phyloP scores from a whole-genome alignment of 2,329 filamentous ascomycete genomes.

The Penicillium sp. region DNA sequence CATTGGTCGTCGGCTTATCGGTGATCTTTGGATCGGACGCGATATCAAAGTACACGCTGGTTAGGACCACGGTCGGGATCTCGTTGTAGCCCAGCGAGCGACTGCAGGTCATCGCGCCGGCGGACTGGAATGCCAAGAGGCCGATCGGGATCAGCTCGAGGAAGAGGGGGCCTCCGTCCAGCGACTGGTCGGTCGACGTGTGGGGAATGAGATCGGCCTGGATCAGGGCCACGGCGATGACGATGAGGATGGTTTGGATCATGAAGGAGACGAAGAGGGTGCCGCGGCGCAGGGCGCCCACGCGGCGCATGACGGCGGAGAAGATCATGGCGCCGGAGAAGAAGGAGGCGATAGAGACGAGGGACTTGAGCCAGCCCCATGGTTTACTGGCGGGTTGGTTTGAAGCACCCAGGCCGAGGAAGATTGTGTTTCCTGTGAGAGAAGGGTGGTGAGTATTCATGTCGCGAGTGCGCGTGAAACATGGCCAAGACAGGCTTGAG shows the following conservation, averaged over 20 bases:
- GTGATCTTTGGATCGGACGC: conserved; percentile 44
- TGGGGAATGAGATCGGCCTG: conserved; percentile 43
- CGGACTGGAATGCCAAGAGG: conserved; percentile 49
- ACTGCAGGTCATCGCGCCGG: conserved; percentile 47
- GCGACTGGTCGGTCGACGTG: conserved; percentile 18
- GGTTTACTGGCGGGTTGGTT: conserved; percentile 41
- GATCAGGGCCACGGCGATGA: conserved; percentile 45
- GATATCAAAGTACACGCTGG: conserved; percentile 50
- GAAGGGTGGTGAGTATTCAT: neutral
- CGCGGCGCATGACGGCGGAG: conserved; percentile 38
- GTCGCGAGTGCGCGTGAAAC: neutral
- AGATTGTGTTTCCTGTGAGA: conserved; percentile 48
- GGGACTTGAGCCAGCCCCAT: conserved; percentile 49
- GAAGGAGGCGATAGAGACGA: conserved; percentile 46
- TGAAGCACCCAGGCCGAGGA: conserved; percentile 49
- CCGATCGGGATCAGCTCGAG: conserved; percentile 47
- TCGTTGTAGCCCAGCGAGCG: conserved; percentile 46
- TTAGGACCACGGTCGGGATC: conserved; percentile 50
- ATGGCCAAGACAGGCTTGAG: neutral
- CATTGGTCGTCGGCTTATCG: conserved; percentile 39
- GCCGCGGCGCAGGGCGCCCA: conserved; percentile 37
- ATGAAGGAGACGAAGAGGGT: conserved; percentile 47
- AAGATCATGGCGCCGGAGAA: conserved; percentile 47
- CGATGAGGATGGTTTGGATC: conserved; percentile 41
- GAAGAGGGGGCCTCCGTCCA: conserved; percentile 35